Evolutionary conservation across 1,139 yeast genomes (phyloP), one percentile per base, ranked within the genome.

Genomic region (Pneumocystis carinii): DNA sequence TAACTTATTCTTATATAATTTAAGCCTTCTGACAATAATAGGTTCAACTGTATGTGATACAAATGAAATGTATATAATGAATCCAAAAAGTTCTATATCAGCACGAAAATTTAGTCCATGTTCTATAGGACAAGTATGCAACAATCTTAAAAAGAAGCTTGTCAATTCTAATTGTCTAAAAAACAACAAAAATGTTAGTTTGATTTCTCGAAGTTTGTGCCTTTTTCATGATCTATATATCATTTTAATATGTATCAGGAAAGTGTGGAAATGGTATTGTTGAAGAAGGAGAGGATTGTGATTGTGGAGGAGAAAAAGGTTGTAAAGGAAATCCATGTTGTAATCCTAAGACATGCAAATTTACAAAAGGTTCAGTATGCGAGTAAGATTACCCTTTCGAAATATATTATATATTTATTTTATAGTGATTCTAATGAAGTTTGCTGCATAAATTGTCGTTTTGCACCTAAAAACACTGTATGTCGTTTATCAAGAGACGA

Each of bases 201-300:
- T 74, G 29, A 70, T 73, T 39, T 59, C 66, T 2, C 15, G 24
- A 24, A 48, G 55, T 48, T 19, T 24, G 29, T 48, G 14, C 1
- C 14, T 24, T 42, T 24, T 48, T 32, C 35, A 32, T 32, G 6
- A 12, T 12, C 27, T 12, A 24, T 48, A 24, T 5, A 12, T 48
- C 3, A 24, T 48, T 48, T 24, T 48, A 48, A 48, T 24, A 48
- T 48, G 3, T 19, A 24, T 70, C 67, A 56, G 73, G 73, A 64
- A 73, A 72, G 55, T 75, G 77, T 63, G 77, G 77, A 24, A 75
- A 75, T 65, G 77, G 77, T 7, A 75, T 75, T 62, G 77, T 75
- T 4, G 77, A 75, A 64, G 76, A 72, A 19, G 77, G 77, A 15
- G 77, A 75, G 63, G 77, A 75, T 35, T 75, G 77, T 64, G 77